phyloP scores from a whole-genome alignment of 2,329 filamentous ascomycete species.

The Pseudofabraea citricarpa region DNA sequence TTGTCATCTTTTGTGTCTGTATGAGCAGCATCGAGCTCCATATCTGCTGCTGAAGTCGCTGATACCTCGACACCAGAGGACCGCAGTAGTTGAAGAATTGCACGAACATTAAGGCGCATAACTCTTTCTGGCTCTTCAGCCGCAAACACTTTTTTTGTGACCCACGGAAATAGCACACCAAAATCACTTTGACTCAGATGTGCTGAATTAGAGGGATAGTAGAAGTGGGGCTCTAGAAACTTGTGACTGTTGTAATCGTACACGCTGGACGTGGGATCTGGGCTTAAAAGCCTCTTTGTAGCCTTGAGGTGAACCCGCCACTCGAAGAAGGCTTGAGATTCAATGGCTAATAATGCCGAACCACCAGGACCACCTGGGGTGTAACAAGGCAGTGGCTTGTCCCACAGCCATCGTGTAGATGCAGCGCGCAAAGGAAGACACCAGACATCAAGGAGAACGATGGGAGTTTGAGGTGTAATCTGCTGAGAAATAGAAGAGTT shows the following conservation, averaged over 20 bases:
- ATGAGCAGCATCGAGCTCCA: slow-evolving; percentile 26
- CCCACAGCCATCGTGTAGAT: slow-evolving; percentile 57
- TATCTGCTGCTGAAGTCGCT: slow-evolving; percentile 37
- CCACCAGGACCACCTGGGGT: slow-evolving; percentile 46
- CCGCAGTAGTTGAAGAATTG: slow-evolving; percentile 52
- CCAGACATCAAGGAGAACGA: slow-evolving; percentile 77
- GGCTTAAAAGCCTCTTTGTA: slow-evolving; percentile 62
- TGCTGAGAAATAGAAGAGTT: slow-evolving; percentile 56
- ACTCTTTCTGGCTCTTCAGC: slow-evolving; percentile 54
- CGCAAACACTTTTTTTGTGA: slow-evolving; percentile 53
- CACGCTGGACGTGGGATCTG: slow-evolving; percentile 40
- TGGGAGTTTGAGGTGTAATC: slow-evolving; percentile 61
- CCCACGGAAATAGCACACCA: slow-evolving; percentile 73
- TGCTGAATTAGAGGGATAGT: slow-evolving; percentile 68
- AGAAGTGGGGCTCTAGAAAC: slow-evolving; percentile 55
- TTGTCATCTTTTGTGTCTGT: slow-evolving; percentile 16
- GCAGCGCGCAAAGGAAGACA: slow-evolving; percentile 65
- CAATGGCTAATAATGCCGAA: slow-evolving; percentile 60
- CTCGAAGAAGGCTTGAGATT: slow-evolving; percentile 73
- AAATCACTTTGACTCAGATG: slow-evolving; percentile 84
- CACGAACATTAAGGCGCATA: slow-evolving; percentile 54
- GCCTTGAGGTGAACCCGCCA: slow-evolving; percentile 70
- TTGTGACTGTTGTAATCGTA: slow-evolving; percentile 10
- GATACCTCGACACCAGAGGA: slow-evolving; percentile 43
- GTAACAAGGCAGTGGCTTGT: slow-evolving; percentile 71